A percentile compares a stretch with the other conserved stretches of the same genome.
Conservation (phyloP, 176 grass and related monocot species). For the Paspalum vaginatum region DNA sequence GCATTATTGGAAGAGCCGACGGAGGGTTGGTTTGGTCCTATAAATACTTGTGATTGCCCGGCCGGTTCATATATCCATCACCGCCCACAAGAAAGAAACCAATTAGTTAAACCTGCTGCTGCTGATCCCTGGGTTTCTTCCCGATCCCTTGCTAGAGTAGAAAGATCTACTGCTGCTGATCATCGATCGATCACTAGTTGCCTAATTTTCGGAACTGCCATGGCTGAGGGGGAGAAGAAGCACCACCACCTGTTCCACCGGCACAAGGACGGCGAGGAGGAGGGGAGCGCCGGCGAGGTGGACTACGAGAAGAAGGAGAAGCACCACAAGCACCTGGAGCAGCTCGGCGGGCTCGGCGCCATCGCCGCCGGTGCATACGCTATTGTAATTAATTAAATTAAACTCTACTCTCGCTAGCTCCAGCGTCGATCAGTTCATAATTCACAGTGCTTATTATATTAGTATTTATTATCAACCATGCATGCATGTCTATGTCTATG, state of each 20-base stretch:
- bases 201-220: background rate
- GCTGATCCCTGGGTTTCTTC: background rate
- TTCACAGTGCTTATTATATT: too few relatives aligned
- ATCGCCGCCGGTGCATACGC: constrained; percentile 69
- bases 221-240: constrained; percentile 61
- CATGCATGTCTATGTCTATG: background rate
- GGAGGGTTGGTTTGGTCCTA: background rate
- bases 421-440: too few relatives aligned
- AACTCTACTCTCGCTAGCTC: background rate
- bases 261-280: constrained; percentile 49
- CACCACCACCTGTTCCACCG: constrained; percentile 74
- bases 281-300: constrained; percentile 41
- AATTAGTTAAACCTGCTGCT: background rate
- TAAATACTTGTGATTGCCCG: background rate
- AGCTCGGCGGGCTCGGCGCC: constrained; percentile 51
- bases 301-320: constrained; percentile 69
- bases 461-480: background rate
- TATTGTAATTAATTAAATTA: constrained; percentile 42
- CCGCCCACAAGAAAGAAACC: background rate
- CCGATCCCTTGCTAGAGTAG: background rate
- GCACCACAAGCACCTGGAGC: constrained; percentile 74
- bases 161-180: background rate
- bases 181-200: background rate
- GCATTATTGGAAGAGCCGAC: background rate
- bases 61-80: background rate